Conservation (phyloP, 140 eudicot genomes). For the Cichorium intybus region DNA sequence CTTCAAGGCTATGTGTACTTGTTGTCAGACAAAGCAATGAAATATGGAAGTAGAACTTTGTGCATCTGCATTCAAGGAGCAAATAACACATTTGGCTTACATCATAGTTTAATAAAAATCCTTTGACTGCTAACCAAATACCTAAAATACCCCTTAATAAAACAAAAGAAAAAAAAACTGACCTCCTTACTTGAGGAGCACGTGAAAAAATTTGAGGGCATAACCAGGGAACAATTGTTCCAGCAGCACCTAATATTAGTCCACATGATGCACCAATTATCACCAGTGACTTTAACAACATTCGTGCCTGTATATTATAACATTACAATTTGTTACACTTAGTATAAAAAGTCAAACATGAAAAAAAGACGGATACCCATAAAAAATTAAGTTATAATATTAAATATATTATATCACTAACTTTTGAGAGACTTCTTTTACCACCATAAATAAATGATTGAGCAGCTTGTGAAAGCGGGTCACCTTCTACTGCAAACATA, state of each 20-base stretch:
- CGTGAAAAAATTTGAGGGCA: conserved; percentile 72
- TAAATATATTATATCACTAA: conserved; percentile 28
- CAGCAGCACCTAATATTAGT: conserved; percentile 45
- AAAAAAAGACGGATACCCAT: neutral
- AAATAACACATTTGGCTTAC: neutral
- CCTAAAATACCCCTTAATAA: neutral
- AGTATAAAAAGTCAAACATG: too few relatives aligned
- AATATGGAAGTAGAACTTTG: conserved; percentile 74
- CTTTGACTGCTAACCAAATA: too few relatives aligned
- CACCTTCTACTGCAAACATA: conserved; percentile 84
- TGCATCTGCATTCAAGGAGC: conserved; percentile 78
- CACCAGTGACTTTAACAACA: conserved; percentile 53
- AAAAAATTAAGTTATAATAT: too few relatives aligned
- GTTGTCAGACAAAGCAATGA: conserved; percentile 77
- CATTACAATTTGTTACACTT: neutral
- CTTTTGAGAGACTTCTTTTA: conserved; percentile 69
- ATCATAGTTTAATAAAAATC: neutral
- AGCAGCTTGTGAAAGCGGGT: conserved; percentile 94
- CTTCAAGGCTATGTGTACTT: conserved; percentile 86
- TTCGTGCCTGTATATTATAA: conserved; percentile 42
- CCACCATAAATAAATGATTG: conserved; percentile 87
- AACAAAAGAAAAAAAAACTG: conserved; percentile 11
- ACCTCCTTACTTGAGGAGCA: conserved; percentile 70
- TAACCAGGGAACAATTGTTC: conserved; percentile 59
- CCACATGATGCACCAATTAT: conserved; percentile 57